These are phyloP conservation scores for Blastobotrys chiropterorum DNA, from an alignment of 805 yeast species.

Conservation along the genomic window DNA sequence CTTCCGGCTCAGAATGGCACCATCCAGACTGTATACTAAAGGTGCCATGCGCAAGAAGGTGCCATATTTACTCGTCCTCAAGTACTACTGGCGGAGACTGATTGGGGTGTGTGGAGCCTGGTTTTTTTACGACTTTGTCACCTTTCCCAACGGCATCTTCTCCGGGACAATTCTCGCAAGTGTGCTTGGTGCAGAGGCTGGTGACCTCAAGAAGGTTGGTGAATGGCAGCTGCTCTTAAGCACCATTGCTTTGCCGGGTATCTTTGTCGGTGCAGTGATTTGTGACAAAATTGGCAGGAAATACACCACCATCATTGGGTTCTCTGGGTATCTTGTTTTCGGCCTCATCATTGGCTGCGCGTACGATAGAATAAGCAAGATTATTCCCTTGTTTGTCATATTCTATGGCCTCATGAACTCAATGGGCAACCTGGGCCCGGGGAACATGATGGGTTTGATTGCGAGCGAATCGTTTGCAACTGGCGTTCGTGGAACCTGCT, in stretches of 20 bases:
- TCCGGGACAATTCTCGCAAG: slow-evolving; percentile 53
- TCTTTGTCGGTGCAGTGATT: slow-evolving; percentile 58
- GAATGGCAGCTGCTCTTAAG: slow-evolving; percentile 71
- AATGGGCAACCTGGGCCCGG: slow-evolving; percentile 73
- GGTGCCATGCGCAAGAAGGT: slow-evolving; percentile 54
- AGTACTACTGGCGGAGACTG: slow-evolving; percentile 61
- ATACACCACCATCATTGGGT: slow-evolving; percentile 62
- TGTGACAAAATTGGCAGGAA: slow-evolving; percentile 63
- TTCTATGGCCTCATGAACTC: slow-evolving; percentile 70
- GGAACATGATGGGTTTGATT: slow-evolving; percentile 63
- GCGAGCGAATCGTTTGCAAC: slow-evolving; percentile 69
- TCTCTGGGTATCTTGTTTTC: slow-evolving; percentile 59
- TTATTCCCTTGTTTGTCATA: slow-evolving; percentile 54
- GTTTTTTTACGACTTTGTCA: slow-evolving; percentile 77
- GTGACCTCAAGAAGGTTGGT: slow-evolving; percentile 47
- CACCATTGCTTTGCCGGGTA: slow-evolving; percentile 63
- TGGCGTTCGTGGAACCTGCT: slow-evolving; percentile 68
- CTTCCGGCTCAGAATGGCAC: slow-evolving; percentile 64
- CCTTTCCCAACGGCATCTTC: slow-evolving; percentile 73
- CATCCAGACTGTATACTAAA: slow-evolving; percentile 57
- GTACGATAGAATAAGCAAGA: slow-evolving; percentile 44
- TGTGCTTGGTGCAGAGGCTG: slow-evolving; percentile 47
- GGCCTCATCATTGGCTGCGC: slow-evolving; percentile 36
- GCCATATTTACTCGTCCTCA: slow-evolving; percentile 54
- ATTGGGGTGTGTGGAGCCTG: slow-evolving; percentile 70